Conservation (phyloP, 192 early-diverging fungal species). For the Chytriomyces confervae region DNA sequence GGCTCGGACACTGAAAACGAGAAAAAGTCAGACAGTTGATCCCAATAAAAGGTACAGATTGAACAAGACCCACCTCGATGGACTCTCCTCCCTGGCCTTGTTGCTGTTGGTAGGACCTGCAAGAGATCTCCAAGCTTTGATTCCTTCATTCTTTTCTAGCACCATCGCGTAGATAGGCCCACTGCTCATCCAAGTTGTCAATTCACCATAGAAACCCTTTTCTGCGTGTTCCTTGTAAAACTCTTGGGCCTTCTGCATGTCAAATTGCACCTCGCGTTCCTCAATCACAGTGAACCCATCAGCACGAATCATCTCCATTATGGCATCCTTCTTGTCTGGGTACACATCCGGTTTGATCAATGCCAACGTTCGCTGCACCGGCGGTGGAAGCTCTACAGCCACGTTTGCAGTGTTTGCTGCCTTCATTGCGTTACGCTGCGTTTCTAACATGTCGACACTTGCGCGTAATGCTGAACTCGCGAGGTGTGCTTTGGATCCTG, state of each 20-base stretch:
- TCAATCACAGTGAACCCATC: constrained; percentile 41
- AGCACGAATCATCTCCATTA: constrained; percentile 36
- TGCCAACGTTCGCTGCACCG: constrained; percentile 50
- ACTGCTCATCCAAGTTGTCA: constrained; percentile 51
- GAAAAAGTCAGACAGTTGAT: not conserved
- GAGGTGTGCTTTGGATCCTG: not conserved
- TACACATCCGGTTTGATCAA: constrained; percentile 63
- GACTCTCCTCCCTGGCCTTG: constrained; percentile 60
- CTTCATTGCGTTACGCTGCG: not conserved
- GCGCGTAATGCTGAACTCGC: constrained; percentile 12
- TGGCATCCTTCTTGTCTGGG: constrained; percentile 54
- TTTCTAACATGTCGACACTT: constrained; percentile 11
- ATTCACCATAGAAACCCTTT: constrained; percentile 45
- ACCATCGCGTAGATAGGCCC: constrained; percentile 63
- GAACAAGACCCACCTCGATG: constrained; percentile 44
- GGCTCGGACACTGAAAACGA: constrained; percentile 52
- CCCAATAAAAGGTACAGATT: not conserved
- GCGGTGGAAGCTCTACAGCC: not conserved
- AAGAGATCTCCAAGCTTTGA: constrained; percentile 60
- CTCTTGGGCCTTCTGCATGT: constrained; percentile 45
- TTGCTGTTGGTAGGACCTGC: constrained; percentile 64
- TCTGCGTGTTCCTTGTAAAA: constrained; percentile 57
- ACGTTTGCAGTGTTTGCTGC: not conserved
- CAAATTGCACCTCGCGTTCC: constrained; percentile 40
- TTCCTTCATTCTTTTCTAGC: constrained; percentile 58